Conservation (phyloP, 192 early-diverging fungal genomes). For the Jimgerdemannia lactiflua region DNA sequence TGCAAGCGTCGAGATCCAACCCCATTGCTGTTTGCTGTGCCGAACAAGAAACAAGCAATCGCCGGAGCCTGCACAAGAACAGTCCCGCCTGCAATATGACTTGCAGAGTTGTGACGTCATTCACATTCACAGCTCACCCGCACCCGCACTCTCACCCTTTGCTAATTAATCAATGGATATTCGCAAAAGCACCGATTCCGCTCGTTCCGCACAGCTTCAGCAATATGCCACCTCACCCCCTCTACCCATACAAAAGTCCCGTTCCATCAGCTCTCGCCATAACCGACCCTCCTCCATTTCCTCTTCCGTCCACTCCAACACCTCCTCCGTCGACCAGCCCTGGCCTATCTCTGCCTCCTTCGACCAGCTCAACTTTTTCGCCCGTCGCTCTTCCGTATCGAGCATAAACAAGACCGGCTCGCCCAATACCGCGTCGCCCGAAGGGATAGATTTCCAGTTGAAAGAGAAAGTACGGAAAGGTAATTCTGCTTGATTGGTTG, state of each 20-base stretch:
- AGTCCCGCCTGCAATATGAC: too few relatives aligned
- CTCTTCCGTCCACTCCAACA: neutral
- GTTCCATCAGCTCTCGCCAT: neutral
- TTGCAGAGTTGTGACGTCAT: too few relatives aligned
- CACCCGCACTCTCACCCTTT: too few relatives aligned
- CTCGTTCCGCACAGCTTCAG: neutral
- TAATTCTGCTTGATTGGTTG: neutral
- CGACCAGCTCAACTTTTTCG: slow-evolving; percentile 23
- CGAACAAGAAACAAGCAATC: too few relatives aligned
- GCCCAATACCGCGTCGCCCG: neutral
- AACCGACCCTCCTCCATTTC: neutral
- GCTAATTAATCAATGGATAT: too few relatives aligned
- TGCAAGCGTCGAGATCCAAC: slow-evolving; percentile 81
- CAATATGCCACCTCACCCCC: neutral
- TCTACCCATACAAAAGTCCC: neutral
- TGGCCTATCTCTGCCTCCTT: slow-evolving; percentile 5
- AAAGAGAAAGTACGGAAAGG: neutral
- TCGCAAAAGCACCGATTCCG: neutral
- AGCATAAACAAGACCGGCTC: slow-evolving; percentile 7
- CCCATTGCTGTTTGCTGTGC: slow-evolving; percentile 30
- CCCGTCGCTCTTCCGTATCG: slow-evolving; percentile 20
- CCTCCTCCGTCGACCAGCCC: neutral
- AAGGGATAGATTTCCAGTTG: neutral
- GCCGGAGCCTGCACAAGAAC: too few relatives aligned
- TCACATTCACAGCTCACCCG: too few relatives aligned